phyloP scores from a whole-genome alignment of 805 yeast species.

The Wickerhamiella alocasiicola region DNA sequence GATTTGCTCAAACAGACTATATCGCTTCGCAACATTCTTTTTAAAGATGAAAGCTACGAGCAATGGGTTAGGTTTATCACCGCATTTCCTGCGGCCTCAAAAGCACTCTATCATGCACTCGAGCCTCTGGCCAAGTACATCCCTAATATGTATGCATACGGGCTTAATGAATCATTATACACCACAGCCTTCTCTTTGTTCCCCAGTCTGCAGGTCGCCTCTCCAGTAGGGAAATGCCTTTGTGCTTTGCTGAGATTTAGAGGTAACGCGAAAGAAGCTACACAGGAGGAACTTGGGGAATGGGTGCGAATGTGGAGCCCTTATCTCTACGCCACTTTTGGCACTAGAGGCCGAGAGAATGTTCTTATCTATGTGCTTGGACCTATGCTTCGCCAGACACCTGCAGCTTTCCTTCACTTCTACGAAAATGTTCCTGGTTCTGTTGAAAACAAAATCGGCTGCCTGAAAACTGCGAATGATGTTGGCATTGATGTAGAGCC shows the following conservation, averaged over 20 bases:
- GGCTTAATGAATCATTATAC: constrained; percentile 6
- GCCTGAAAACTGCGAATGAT: constrained; percentile 12
- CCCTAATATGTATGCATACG: constrained; percentile 11
- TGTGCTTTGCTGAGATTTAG: constrained; percentile 9
- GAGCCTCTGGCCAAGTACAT: constrained; percentile 13
- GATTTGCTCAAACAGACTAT: constrained; percentile 9
- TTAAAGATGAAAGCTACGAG: constrained; percentile 6
- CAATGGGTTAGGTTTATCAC: constrained; percentile 11
- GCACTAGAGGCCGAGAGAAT: constrained; percentile 9
- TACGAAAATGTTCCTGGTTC: not conserved
- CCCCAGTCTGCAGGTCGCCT: constrained; percentile 11
- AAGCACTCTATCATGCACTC: constrained; percentile 11
- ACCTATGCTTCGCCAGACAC: constrained; percentile 9
- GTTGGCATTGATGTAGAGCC: constrained; percentile 6
- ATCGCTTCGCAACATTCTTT: not conserved
- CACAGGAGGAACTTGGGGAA: not conserved
- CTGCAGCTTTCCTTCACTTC: constrained; percentile 6
- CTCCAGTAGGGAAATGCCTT: constrained; percentile 13
- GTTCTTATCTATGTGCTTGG: constrained; percentile 12
- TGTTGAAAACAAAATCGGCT: constrained; percentile 10
- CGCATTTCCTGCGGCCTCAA: constrained; percentile 11
- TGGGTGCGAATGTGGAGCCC: constrained; percentile 12
- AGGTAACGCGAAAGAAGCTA: not conserved
- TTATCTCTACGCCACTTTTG: constrained; percentile 8
- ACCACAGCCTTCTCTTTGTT: constrained; percentile 6